These are phyloP conservation scores for Candida tropicalis DNA, from an alignment of 1,139 yeast species.

Conservation along the genomic window DNA sequence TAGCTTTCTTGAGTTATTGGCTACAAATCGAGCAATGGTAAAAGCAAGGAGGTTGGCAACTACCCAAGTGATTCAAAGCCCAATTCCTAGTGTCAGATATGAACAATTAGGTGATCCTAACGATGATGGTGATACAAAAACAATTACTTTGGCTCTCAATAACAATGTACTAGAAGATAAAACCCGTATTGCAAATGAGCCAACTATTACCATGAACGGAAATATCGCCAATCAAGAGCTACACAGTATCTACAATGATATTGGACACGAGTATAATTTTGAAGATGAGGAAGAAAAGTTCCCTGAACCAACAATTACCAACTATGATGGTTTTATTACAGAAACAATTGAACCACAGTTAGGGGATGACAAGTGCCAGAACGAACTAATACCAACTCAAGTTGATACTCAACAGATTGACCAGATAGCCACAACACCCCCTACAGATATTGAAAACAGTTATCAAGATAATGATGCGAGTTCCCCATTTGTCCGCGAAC, in stretches of 20 bases:
- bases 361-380: not conserved
- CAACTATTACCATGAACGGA: conserved; percentile 79
- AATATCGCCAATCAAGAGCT: conserved; percentile 78
- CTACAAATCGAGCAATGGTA: conserved; percentile 9
- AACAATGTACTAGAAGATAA: conserved; percentile 17
- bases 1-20: conserved; percentile 64
- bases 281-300: conserved; percentile 31
- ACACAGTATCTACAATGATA: conserved; percentile 73
- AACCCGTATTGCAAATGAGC: conserved; percentile 47
- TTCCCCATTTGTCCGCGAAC: conserved; percentile 53
- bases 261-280: conserved; percentile 37
- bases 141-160: conserved; percentile 39
- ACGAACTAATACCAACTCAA: conserved; percentile 7
- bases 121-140: conserved; percentile 20
- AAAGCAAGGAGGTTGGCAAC: conserved; percentile 7
- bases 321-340: conserved; percentile 54
- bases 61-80: not conserved
- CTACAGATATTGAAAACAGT: conserved; percentile 31
- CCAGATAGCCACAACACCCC: conserved; percentile 30
- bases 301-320: conserved; percentile 35
- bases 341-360: conserved; percentile 40
- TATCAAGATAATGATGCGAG: conserved; percentile 26
- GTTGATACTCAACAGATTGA: conserved; percentile 11
- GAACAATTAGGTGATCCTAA: not conserved
- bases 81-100: not conserved